Evolutionary conservation across 768 basidiomycete species (phyloP).

Genomic region (Russula griseocarnosa): DNA sequence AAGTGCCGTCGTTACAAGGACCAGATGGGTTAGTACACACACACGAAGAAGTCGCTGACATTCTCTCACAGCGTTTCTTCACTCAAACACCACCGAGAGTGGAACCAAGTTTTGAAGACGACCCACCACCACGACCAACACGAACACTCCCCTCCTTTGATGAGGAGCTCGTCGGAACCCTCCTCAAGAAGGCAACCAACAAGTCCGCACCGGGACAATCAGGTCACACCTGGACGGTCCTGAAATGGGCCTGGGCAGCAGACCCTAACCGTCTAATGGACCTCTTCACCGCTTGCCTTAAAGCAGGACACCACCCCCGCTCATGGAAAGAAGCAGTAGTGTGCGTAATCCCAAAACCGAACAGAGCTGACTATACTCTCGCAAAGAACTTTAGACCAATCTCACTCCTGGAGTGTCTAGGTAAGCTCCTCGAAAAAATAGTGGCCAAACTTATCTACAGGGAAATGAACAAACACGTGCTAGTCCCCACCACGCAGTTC

Average conservation of each 20-base stretch:
- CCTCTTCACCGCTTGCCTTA: too few species aligned
- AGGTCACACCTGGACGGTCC: neutral
- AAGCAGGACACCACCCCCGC: too few species aligned
- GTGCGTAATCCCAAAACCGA: neutral
- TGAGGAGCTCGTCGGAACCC: neutral
- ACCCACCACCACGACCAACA: neutral
- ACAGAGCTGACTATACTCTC: neutral
- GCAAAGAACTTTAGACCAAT: neutral
- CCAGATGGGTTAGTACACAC: too few species aligned
- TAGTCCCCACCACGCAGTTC: neutral
- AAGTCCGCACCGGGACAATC: neutral
- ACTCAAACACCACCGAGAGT: too few species aligned
- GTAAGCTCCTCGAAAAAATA: too few species aligned
- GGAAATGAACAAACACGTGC: too few species aligned
- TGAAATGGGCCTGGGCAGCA: neutral
- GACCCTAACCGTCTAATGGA: neutral
- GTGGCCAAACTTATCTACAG: too few species aligned
- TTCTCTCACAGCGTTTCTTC: too few species aligned
- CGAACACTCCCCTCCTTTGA: neutral
- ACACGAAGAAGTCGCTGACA: too few species aligned
- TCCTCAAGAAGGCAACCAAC: neutral
- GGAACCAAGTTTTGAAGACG: neutral
- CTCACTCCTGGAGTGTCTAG: neutral
- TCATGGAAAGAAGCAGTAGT: too few species aligned
- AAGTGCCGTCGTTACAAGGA: too few species aligned